Percentiles rank a stretch among this genome's conserved stretches.
Evolutionary conservation across 805 yeast species (phyloP).

Genomic region (Scheffersomyces amazonensis): DNA sequence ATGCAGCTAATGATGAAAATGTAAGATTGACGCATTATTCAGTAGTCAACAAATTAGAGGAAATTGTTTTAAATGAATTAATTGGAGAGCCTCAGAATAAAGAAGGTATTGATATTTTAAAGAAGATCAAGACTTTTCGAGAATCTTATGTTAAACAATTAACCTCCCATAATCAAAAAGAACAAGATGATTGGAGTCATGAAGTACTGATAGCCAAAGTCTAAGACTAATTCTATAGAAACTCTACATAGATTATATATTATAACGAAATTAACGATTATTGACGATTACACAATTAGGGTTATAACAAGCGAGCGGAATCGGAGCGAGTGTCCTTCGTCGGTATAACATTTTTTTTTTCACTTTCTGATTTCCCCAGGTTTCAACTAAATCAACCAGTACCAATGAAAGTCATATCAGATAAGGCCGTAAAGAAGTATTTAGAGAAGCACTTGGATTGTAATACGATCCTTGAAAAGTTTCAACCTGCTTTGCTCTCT

Average conservation of each 20-base stretch:
- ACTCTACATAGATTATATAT: not conserved
- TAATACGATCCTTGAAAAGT: conserved; percentile 20
- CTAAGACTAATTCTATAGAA: not conserved
- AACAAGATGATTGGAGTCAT: not conserved
- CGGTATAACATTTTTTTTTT: no score
- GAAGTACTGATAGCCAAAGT: not conserved
- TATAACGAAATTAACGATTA: not conserved
- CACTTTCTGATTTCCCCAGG: no score
- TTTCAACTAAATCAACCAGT: not conserved
- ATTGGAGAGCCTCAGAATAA: not conserved
- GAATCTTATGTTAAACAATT: not conserved
- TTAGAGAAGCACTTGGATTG: conserved; percentile 24
- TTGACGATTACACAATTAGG: no score
- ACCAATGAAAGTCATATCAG: conserved; percentile 32
- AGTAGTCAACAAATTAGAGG: conserved; percentile 12
- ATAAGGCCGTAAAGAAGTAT: conserved; percentile 23
- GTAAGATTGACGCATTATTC: conserved; percentile 25
- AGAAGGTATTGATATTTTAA: not conserved
- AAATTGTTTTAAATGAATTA: conserved; percentile 8
- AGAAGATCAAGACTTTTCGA: not conserved
- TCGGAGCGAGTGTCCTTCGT: no score
- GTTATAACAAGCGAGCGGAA: not conserved
- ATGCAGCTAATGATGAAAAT: conserved; percentile 16
- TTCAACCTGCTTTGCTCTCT: conserved; percentile 32
- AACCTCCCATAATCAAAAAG: not conserved